Conservation (phyloP, 2,329 filamentous ascomycete species). For the Raffaelea arxii region DNA sequence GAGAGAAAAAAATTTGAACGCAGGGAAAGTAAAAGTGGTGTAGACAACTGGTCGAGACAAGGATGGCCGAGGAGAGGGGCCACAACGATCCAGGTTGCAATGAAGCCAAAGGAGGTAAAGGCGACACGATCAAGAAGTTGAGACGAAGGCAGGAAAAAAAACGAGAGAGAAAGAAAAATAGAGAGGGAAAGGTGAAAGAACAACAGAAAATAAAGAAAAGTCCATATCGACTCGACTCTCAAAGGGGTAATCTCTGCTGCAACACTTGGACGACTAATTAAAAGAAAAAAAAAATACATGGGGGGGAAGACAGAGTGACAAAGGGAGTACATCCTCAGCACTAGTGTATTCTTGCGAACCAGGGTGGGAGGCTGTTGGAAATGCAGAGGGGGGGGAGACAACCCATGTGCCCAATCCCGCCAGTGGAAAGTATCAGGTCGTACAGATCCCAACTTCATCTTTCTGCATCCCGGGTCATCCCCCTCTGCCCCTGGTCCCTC, state of each 20-base stretch:
- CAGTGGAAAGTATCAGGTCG: conserved; percentile 3
- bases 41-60: no score
- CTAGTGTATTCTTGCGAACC: background rate
- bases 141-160: no score
- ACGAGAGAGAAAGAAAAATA: background rate
- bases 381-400: conserved; percentile 1
- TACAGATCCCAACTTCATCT: conserved; percentile 6
- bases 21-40: no score
- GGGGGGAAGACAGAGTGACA: background rate
- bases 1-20: no score
- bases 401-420: background rate
- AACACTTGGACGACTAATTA: no score
- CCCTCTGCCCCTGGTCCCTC: background rate
- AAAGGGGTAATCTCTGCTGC: no score
- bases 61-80: no score
- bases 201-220: background rate
- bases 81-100: no score
- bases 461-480: background rate
- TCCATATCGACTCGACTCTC: no score
- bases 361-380: conserved; percentile 11
- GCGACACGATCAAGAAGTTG: no score
- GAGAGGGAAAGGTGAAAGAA: conserved; percentile 1
- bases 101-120: no score
- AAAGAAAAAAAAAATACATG: background rate
- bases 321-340: background rate